Evolutionary conservation across 345 rosid species (phyloP).

Genomic region (Clausena lansium): DNA sequence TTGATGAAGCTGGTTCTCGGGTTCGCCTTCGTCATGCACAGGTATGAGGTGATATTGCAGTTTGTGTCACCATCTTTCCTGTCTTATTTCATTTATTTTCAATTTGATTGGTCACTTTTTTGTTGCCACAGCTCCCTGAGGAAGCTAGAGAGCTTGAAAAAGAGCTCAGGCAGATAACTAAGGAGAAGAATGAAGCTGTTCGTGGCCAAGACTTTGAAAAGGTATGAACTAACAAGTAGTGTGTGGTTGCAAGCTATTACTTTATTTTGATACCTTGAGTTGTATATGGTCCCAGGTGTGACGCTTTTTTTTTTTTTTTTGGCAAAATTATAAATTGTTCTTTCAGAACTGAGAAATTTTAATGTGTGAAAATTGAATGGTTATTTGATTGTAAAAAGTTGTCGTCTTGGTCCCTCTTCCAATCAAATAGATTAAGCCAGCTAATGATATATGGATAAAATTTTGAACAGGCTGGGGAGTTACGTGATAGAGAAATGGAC

Average conservation of each 20-base stretch:
- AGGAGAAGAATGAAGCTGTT: constrained; percentile 96
- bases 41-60: constrained; percentile 38
- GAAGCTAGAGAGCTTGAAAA: constrained; percentile 97
- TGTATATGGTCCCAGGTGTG: not conserved
- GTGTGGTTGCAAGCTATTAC: not conserved
- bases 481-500: constrained; percentile 92
- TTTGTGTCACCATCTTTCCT: not conserved
- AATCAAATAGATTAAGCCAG: not conserved
- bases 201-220: constrained; percentile 94
- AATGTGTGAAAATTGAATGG: not conserved
- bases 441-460: not conserved
- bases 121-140: constrained; percentile 75
- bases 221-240: constrained; percentile 36
- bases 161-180: constrained; percentile 87
- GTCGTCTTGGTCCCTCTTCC: not conserved
- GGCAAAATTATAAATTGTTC: not conserved
- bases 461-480: constrained; percentile 79
- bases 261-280: not conserved
- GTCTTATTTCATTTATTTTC: not conserved
- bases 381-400: not conserved
- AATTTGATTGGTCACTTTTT: constrained; percentile 16
- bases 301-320: not conserved
- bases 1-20: constrained; percentile 99
- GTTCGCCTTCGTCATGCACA: constrained; percentile 95
- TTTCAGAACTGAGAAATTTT: not conserved